phyloP scores from a whole-genome alignment of 2,329 filamentous ascomycete genomes.

The Grosmannia penicillata region DNA sequence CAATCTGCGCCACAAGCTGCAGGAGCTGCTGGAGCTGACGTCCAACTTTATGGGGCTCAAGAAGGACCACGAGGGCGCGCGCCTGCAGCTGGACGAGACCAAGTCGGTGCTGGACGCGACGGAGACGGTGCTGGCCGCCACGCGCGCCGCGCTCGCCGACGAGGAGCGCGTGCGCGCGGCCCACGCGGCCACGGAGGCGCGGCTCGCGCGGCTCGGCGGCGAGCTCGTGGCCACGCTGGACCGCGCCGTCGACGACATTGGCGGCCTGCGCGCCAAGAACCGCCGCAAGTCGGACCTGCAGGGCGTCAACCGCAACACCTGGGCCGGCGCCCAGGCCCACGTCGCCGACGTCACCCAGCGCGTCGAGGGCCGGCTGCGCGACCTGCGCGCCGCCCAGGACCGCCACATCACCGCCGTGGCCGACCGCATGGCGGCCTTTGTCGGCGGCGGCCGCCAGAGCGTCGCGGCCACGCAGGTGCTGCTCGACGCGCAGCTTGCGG shows the following conservation, averaged over 20 bases:
- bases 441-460: constrained; percentile 58
- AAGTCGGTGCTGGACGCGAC: constrained; percentile 75
- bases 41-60: constrained; percentile 79
- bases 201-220: constrained; percentile 57
- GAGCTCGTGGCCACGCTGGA: constrained; percentile 66
- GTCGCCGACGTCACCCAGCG: constrained; percentile 63
- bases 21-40: constrained; percentile 77
- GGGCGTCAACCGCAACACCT: constrained; percentile 59
- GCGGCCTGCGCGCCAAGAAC: constrained; percentile 73
- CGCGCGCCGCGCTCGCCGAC: constrained; percentile 60
- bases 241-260: constrained; percentile 65
- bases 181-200: constrained; percentile 70
- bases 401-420: constrained; percentile 54
- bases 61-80: constrained; percentile 74
- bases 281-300: constrained; percentile 75
- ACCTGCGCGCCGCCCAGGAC: constrained; percentile 60
- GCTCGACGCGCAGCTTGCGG: constrained; percentile 51
- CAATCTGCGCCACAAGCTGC: constrained; percentile 82
- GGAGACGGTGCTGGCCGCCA: constrained; percentile 66
- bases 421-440: constrained; percentile 59
- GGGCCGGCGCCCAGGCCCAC: constrained; percentile 61
- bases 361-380: constrained; percentile 60
- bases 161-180: constrained; percentile 70
- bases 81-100: constrained; percentile 58
- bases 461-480: constrained; percentile 56